Conservation (phyloP, 352 stramenopile species). For the Globisporangium canariense region DNA sequence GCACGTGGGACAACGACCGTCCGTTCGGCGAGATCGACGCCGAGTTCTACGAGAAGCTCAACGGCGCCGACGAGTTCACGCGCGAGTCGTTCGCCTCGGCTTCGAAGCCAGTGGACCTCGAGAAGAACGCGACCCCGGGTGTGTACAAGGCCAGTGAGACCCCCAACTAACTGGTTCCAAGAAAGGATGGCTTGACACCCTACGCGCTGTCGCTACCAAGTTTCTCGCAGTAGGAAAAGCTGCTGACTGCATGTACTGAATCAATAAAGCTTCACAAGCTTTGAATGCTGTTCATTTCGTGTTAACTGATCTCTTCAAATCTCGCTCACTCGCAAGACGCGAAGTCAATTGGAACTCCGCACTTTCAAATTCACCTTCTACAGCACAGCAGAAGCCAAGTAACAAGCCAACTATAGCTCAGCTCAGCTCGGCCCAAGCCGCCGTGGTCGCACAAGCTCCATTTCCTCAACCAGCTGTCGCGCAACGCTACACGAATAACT, state of each 20-base stretch:
- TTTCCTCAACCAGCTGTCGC: background rate
- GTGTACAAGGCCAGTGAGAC: background rate
- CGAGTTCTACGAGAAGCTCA: conserved; percentile 37
- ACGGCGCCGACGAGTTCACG: conserved; percentile 13
- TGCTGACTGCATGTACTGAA: too few relatives aligned
- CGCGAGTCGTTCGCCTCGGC: conserved; percentile 16
- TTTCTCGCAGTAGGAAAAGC: too few relatives aligned
- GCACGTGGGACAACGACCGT: conserved; percentile 59
- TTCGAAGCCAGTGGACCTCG: background rate
- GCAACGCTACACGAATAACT: background rate
- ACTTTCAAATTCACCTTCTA: background rate
- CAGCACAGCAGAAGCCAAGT: background rate
- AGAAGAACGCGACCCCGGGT: background rate
- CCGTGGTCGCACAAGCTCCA: background rate
- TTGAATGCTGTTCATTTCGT: too few relatives aligned
- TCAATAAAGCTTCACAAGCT: too few relatives aligned
- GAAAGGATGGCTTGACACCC: background rate
- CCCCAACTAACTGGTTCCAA: background rate
- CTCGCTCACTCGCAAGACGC: background rate
- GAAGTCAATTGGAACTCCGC: background rate
- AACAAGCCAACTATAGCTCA: background rate
- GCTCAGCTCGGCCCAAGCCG: too few relatives aligned
- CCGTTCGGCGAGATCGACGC: conserved; percentile 51
- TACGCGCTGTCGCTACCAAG: background rate
- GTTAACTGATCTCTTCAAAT: too few relatives aligned